Base-by-base conservation (phyloP, 2,329 filamentous ascomycete genomes). In the Sclerotinia glacialis region DNA sequence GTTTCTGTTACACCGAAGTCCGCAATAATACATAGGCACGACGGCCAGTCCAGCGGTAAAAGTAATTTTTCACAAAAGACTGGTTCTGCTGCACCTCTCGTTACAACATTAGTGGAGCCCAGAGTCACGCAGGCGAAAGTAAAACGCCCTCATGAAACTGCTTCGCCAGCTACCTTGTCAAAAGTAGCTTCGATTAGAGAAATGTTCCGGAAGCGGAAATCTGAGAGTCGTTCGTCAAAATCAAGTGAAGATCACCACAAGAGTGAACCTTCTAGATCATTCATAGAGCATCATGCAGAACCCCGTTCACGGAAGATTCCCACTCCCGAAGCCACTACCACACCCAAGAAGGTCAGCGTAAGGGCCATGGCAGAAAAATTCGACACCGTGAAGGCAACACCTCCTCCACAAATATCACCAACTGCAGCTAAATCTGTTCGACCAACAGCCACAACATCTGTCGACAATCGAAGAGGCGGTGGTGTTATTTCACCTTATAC, bases 341-440 rank as follows among this genome's bases (percentile, higher is more conserved):
- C 64, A 1, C 64, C 64, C 2, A 65, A 60, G 44, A 60, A 60
- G 12, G 23, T 69, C 11, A 75, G 71, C 31, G 72, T 76, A 23
- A 75, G 71, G 62, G 71, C 72, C 53, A 67, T 76, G 6, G 71
- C 74, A 26, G 74, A 73, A 23, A 75, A 68, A 56, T 76, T 74
- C 52, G 71, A 73, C 42, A 69, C 61, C 54, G 61, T 59, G 14
- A 63, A 67, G 47, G 56, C 54, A 21, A 40, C 42, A 47, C 49
- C 67, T 6, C 64, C 55, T 28, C 72, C 68, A 34, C 64, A 69
- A 23, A 65, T 69, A 12, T 68, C 64, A 9, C 71, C 67, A 53
- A 54, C 60, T 37, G 49, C 62, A 21, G 44, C 37, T 18, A 69
- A 69, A 47, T 52, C 49, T 42, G 23, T 26, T 40, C 58, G 16